phyloP scores from a whole-genome alignment of 1,284 basidiomycete species.

The Ceraceosorus guamensis region DNA sequence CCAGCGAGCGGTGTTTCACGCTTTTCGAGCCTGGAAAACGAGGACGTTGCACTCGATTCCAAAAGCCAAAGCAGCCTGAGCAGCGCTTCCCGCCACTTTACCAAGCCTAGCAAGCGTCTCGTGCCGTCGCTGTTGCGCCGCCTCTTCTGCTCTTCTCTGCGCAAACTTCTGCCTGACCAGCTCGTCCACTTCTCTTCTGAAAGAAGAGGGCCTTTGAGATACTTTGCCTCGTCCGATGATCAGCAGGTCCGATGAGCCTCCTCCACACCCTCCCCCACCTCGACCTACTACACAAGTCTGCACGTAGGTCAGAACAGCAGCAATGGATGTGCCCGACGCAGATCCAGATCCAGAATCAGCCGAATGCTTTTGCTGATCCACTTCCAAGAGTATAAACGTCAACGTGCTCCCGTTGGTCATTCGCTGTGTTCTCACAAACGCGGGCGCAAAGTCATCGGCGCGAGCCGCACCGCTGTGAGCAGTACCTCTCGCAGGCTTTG shows the following conservation, averaged over 20 bases:
- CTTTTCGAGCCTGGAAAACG: constrained; percentile 7
- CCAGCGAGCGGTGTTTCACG: too few relatives aligned
- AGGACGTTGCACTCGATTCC: constrained; percentile 4
- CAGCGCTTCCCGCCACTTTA: constrained; percentile 18
- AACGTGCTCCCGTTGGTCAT: constrained; percentile 14
- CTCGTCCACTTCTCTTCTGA: constrained; percentile 15
- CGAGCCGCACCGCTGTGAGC: too few relatives aligned
- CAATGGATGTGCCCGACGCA: background rate
- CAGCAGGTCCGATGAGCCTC: too few relatives aligned
- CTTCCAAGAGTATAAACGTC: constrained; percentile 14
- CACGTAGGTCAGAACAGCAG: too few relatives aligned
- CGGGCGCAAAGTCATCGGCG: too few relatives aligned
- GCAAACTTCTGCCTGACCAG: constrained; percentile 8
- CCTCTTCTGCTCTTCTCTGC: constrained; percentile 10
- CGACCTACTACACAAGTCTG: background rate
- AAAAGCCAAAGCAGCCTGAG: constrained; percentile 14
- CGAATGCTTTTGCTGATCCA: too few relatives aligned
- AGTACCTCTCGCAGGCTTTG: background rate
- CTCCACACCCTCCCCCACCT: too few relatives aligned
- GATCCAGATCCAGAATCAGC: too few relatives aligned
- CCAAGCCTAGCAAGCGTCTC: constrained; percentile 16
- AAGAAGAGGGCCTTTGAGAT: constrained; percentile 18
- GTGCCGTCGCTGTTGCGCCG: too few relatives aligned
- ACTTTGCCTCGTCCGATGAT: constrained; percentile 25
- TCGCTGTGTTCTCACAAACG: too few relatives aligned